Conservation (phyloP, 2,329 filamentous ascomycete genomes). For the Ceratocystis destructans region DNA sequence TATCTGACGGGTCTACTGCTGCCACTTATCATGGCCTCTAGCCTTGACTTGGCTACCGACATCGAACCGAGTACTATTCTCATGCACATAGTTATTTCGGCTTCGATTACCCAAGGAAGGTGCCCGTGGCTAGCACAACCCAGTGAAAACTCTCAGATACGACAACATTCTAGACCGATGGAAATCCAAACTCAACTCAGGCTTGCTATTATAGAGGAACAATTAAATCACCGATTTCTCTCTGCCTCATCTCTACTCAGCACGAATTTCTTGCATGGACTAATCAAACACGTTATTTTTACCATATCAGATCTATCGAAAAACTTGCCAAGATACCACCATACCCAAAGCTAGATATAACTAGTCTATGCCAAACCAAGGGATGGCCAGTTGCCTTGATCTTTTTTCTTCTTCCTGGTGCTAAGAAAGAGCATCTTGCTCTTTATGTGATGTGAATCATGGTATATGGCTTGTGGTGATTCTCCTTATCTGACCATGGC, state of each 20-base stretch:
- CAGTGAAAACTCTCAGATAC: not conserved
- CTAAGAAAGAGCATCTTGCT: not conserved
- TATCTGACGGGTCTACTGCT: not conserved
- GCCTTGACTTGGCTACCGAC: not conserved
- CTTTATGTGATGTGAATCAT: not conserved
- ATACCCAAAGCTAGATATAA: not conserved
- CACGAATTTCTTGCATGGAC: not conserved
- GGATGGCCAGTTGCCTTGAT: not conserved
- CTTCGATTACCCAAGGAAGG: not conserved
- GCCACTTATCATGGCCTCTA: not conserved
- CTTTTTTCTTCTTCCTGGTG: not conserved
- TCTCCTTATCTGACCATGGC: conserved; percentile 1
- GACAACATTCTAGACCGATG: not conserved
- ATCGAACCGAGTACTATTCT: no score
- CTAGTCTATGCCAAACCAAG: not conserved
- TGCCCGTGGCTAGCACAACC: not conserved
- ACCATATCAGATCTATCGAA: not conserved
- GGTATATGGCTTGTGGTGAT: conserved; percentile 11
- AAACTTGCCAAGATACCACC: not conserved
- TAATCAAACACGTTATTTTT: not conserved
- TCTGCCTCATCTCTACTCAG: not conserved
- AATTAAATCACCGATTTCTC: not conserved
- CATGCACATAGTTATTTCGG: not conserved
- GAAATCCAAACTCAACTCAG: conserved; percentile 13
- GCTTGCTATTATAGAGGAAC: conserved; percentile 13